Evolutionary conservation across 352 stramenopile species (phyloP), one percentile per base, ranked within the genome.

Genomic region (Phytophthora macrochlamydospora): DNA sequence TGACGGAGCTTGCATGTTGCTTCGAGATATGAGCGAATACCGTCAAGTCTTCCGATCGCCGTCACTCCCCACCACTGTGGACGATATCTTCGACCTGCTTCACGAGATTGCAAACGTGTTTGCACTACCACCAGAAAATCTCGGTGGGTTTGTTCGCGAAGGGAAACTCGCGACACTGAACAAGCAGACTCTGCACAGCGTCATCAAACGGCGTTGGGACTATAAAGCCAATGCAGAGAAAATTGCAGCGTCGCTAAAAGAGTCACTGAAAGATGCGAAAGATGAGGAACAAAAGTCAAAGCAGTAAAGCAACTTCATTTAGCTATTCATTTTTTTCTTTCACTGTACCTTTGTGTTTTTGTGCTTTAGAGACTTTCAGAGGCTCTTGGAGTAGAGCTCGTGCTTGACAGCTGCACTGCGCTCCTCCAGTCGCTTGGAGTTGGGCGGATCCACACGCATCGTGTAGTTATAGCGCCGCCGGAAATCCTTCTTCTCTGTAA

Each of bases 401-500:
- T 93, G 62, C 43, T 85, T 86, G 38, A 96, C 78, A 37, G 88
- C 89, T 43, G 89, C 89, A 59, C 81, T 92, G 51, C 87, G 76
- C 59, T 96, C 89, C 69, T 97, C 89, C 37, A 97, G 75, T 2
- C 87, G 86, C 65, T 89, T 90, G 46, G 46, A 95, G 62, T 96
- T 95, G 38, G 88, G 87, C 29, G 88, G 83, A 42, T 94, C 83
- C 44, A 96, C 87, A 35, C 87, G 85, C 77, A 97, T 94, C 1
- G 87, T 94, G 65, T 93, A 95, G 60, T 96, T 97, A 76, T 97
- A 97, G 42, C 89, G 76, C 40, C 91, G 79, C 37, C 90, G 89
- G 55, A 97, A 97, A 56, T 97, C 85, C 37, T 94, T 94, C 65
- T 95, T 94, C 73, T 98, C 92, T 1, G 85, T 94, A 13, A 98